Percentiles rank a stretch among this genome's conserved stretches.
These are phyloP conservation scores for Peterozyma toletana DNA, from an alignment of 805 yeast species.

Conservation along the genomic window DNA sequence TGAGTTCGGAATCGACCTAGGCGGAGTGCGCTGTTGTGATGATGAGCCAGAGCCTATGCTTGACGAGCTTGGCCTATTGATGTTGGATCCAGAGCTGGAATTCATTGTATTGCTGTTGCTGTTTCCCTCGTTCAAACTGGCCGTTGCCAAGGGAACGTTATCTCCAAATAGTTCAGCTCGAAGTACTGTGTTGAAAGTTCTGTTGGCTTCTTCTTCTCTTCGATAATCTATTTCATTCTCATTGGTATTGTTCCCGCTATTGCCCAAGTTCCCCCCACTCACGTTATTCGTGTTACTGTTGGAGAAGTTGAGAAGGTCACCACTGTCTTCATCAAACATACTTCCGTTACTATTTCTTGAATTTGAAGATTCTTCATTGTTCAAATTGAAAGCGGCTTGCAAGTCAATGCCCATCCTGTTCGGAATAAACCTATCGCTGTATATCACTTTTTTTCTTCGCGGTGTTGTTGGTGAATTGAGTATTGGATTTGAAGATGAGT, in stretches of 20 bases:
- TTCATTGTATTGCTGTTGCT: conserved; percentile 11
- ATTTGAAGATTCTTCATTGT: conserved; percentile 31
- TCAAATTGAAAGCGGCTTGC: conserved; percentile 73
- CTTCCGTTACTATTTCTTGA: conserved; percentile 23
- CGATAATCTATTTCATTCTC: conserved; percentile 61
- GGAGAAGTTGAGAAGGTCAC: neutral
- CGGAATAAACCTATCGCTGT: conserved; percentile 86
- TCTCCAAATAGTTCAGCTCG: conserved; percentile 91
- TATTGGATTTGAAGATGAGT: conserved; percentile 9
- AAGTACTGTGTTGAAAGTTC: conserved; percentile 78
- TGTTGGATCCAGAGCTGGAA: conserved; percentile 5
- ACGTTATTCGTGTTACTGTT: conserved; percentile 13
- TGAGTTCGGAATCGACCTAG: conserved; percentile 13
- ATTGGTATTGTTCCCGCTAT: conserved; percentile 19
- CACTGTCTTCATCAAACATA: neutral
- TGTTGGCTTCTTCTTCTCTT: conserved; percentile 75
- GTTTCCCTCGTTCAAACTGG: conserved; percentile 13
- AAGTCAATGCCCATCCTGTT: conserved; percentile 78
- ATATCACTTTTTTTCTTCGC: conserved; percentile 43
- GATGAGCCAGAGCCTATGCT: conserved; percentile 9
- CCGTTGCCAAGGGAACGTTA: conserved; percentile 51
- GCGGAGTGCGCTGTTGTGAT: conserved; percentile 19
- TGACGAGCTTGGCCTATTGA: conserved; percentile 7
- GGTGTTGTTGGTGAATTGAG: conserved; percentile 36
- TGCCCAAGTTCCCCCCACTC: conserved; percentile 10